phyloP scores from a whole-genome alignment of 1,284 basidiomycete species.

The Singerocomus inundabilis region DNA sequence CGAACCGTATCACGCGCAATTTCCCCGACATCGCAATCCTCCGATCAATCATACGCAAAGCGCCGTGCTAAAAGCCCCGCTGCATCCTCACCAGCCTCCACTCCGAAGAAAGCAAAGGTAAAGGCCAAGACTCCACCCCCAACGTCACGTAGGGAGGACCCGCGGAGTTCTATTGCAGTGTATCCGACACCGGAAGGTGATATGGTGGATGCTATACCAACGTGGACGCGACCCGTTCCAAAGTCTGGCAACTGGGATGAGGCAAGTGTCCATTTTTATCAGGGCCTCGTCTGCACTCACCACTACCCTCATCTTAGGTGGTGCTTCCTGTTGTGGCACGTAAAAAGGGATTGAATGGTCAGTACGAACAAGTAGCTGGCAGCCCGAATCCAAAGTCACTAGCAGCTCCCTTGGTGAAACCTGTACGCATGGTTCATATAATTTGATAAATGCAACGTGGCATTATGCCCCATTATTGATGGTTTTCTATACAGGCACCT shows the following conservation, averaged over 20 bases:
- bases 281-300: slow-evolving; percentile 10
- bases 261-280: slow-evolving; percentile 40
- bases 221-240: slow-evolving; percentile 71
- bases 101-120: slow-evolving; percentile 39
- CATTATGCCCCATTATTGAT: slow-evolving; percentile 5
- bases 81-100: slow-evolving; percentile 31
- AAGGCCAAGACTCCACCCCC: slow-evolving; percentile 35
- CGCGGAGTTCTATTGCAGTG: slow-evolving; percentile 50
- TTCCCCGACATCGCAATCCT: slow-evolving; percentile 28
- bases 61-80: slow-evolving; percentile 47
- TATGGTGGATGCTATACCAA: slow-evolving; percentile 66
- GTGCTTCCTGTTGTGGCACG: slow-evolving; percentile 76
- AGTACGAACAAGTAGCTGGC: slow-evolving; percentile 64
- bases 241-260: slow-evolving; percentile 75
- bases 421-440: slow-evolving; percentile 42
- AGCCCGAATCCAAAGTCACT: slow-evolving; percentile 51
- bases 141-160: slow-evolving; percentile 28
- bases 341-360: slow-evolving; percentile 72
- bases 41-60: slow-evolving; percentile 36
- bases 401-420: slow-evolving; percentile 42
- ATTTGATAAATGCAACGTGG: slow-evolving; percentile 1
- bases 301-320: slow-evolving; percentile 36
- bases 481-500: slow-evolving; percentile 52
- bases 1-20: slow-evolving; percentile 22
- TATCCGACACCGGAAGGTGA: slow-evolving; percentile 59